A percentile compares a stretch with the other conserved stretches of the same genome.
phyloP scores from a whole-genome alignment of 495 filamentous ascomycete genomes.

The Rhypophila decipiens region DNA sequence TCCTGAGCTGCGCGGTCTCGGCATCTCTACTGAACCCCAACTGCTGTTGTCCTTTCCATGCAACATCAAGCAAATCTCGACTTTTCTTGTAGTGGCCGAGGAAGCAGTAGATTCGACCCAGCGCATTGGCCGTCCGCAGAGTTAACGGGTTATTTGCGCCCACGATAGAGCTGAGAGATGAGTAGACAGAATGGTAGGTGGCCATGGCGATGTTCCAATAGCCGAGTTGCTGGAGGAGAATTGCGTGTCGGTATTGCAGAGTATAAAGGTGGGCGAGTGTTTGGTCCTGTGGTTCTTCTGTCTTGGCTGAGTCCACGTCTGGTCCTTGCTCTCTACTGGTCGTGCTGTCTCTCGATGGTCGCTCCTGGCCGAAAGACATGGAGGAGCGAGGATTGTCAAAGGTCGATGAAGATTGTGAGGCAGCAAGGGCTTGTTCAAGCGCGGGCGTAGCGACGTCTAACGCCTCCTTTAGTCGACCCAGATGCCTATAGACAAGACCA shows the following conservation, averaged over 20 bases:
- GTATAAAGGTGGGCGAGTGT: not conserved
- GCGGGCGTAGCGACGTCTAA: not conserved
- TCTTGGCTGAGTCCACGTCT: not conserved
- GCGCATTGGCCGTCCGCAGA: slow-evolving; percentile 4
- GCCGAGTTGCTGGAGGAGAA: slow-evolving; percentile 2
- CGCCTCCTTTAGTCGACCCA: slow-evolving; percentile 1
- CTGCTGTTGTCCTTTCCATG: not conserved
- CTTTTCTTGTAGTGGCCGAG: not conserved
- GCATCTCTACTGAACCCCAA: slow-evolving; percentile 3
- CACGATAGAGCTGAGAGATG: not conserved
- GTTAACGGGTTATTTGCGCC: slow-evolving; percentile 3
- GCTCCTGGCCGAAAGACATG: too few relatives aligned
- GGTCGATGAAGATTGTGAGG: too few relatives aligned
- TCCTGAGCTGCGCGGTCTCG: slow-evolving; percentile 5
- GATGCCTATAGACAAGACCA: slow-evolving; percentile 1
- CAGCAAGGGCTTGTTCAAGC: not conserved
- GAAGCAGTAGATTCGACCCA: slow-evolving; percentile 2
- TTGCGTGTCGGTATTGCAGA: slow-evolving; percentile 1
- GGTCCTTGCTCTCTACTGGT: too few relatives aligned
- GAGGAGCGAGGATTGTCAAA: too few relatives aligned
- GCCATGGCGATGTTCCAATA: not conserved
- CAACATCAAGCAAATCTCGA: not conserved
- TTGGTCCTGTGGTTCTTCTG: not conserved
- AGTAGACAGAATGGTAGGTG: not conserved
- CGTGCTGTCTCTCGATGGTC: too few relatives aligned